phyloP scores from a whole-genome alignment of 352 stramenopile genomes.

The Vaucheria bursata region DNA sequence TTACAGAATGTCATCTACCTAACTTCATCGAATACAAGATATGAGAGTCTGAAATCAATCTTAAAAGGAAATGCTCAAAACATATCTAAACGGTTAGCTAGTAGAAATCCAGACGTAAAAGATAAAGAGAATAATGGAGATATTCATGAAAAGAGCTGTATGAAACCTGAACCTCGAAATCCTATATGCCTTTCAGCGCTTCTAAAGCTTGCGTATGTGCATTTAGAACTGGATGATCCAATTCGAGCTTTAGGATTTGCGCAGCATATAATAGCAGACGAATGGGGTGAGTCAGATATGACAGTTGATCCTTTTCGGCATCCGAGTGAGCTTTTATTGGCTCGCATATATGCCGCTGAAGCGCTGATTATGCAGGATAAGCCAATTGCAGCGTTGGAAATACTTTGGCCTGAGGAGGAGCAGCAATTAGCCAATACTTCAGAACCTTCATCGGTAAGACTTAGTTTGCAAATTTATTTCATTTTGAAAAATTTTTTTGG shows the following conservation, averaged over 20 bases:
- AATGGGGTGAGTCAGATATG: neutral
- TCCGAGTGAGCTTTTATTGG: neutral
- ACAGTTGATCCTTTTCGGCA: neutral
- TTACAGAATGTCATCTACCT: slow-evolving; percentile 33
- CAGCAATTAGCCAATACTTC: neutral
- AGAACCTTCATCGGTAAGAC: neutral
- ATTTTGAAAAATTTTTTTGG: neutral
- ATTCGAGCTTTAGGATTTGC: slow-evolving; percentile 68
- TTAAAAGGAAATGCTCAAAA: too few relatives aligned
- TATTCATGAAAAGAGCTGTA: too few relatives aligned
- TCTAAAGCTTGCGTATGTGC: slow-evolving; percentile 73
- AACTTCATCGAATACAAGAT: slow-evolving; percentile 6
- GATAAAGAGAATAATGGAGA: too few relatives aligned
- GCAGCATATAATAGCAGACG: slow-evolving; percentile 56
- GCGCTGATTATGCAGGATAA: slow-evolving; percentile 73
- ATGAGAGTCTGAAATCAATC: neutral
- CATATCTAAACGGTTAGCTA: too few relatives aligned
- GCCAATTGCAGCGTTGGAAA: slow-evolving; percentile 59
- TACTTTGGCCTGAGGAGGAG: slow-evolving; percentile 22
- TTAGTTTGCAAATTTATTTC: slow-evolving; percentile 11
- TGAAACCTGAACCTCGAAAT: too few relatives aligned
- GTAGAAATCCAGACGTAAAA: too few relatives aligned
- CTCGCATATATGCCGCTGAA: slow-evolving; percentile 73
- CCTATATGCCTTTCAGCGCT: slow-evolving; percentile 66
- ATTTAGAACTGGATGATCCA: slow-evolving; percentile 78